A percentile compares a stretch with the other conserved stretches of the same genome.
Conservation (phyloP, 305 asterid genomes). For the Fraxinus albicans region DNA sequence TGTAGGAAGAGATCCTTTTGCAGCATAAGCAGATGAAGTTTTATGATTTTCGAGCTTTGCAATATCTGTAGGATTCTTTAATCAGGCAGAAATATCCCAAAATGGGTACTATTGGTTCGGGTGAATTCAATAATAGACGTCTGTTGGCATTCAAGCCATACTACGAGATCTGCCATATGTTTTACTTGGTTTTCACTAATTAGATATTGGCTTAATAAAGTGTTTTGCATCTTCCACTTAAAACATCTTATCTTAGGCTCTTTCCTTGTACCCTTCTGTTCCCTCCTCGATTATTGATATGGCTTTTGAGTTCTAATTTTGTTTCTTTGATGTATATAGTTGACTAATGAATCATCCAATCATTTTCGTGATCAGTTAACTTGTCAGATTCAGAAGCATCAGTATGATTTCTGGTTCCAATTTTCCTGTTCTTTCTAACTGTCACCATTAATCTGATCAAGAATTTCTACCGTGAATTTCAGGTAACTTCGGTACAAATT, state of each 20-base stretch:
- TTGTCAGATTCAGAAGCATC: conserved; percentile 28
- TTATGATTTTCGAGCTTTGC: background rate
- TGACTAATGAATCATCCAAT: conserved; percentile 9
- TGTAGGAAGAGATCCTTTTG: background rate
- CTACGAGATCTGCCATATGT: background rate
- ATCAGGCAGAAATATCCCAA: background rate
- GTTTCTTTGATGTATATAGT: conserved; percentile 23
- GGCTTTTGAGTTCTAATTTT: background rate
- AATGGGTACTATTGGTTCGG: too few species aligned
- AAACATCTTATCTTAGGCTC: background rate
- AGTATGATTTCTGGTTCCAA: conserved; percentile 28
- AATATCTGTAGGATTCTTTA: background rate
- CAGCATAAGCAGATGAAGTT: background rate
- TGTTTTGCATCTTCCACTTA: background rate
- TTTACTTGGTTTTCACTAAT: background rate
- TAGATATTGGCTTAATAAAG: background rate
- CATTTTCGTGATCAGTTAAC: conserved; percentile 34
- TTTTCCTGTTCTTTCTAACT: background rate
- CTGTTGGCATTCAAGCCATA: too few species aligned
- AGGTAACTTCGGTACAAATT: conserved; percentile 35
- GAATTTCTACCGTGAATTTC: conserved; percentile 19
- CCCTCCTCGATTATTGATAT: background rate
- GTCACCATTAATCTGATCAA: background rate
- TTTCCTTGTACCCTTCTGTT: background rate
- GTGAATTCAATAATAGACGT: too few species aligned